Evolutionary conservation across 2,329 filamentous ascomycete genomes (phyloP).

Genomic region (Arthrobotrys musiformis): DNA sequence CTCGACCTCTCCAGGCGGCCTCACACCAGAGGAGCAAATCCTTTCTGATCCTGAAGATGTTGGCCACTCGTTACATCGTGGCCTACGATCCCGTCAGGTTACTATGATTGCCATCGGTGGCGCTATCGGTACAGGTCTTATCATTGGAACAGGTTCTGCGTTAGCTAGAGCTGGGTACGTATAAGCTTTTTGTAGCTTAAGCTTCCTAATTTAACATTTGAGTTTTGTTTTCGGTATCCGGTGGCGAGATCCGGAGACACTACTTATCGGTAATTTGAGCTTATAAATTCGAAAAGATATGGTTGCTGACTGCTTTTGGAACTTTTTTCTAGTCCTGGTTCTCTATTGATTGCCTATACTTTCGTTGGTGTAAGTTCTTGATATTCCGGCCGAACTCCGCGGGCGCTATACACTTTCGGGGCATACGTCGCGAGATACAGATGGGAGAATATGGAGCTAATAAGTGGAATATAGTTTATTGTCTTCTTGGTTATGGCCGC

Average conservation of each 20-base stretch:
- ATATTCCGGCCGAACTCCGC: neutral
- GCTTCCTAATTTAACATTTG: constrained; percentile 27
- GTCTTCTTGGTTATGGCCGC: constrained; percentile 53
- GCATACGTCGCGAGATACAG: neutral
- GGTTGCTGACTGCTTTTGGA: constrained; percentile 36
- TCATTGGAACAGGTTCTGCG: constrained; percentile 73
- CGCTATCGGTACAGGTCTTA: constrained; percentile 78
- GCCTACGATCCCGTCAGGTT: constrained; percentile 68
- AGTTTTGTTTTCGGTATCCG: constrained; percentile 7
- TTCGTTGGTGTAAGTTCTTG: constrained; percentile 62
- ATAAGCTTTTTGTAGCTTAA: constrained; percentile 24
- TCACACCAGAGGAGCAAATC: constrained; percentile 33
- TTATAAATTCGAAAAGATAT: too few species aligned
- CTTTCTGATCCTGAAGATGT: constrained; percentile 50
- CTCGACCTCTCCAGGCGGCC: constrained; percentile 15
- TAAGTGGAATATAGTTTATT: constrained; percentile 30
- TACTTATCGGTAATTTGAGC: constrained; percentile 1
- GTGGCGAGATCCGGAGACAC: neutral
- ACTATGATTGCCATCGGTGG: constrained; percentile 78
- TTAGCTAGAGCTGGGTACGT: constrained; percentile 66
- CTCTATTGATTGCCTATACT: constrained; percentile 63
- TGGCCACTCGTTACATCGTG: constrained; percentile 64
- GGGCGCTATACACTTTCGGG: neutral
- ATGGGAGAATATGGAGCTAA: constrained; percentile 10
- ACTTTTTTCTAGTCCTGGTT: constrained; percentile 59